Evolutionary conservation across 441 rosid species (phyloP), one percentile per base, ranked within the genome.

Genomic region (Sinapis alba): DNA sequence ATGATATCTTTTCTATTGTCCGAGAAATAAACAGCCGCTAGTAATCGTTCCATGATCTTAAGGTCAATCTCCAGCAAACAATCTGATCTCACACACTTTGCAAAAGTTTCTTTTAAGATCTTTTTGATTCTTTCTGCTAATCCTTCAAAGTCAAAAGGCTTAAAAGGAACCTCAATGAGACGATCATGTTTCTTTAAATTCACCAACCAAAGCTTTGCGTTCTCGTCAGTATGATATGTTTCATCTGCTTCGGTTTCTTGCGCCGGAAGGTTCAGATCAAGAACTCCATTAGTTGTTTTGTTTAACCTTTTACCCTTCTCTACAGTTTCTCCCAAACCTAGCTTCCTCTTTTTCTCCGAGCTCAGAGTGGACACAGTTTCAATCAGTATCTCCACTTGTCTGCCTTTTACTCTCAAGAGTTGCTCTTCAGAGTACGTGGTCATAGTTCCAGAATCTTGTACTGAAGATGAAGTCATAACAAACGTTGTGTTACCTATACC

Each of bases 221-320:
- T 85, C 24, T 74, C 60, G 24, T 83, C 85, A 63, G 34, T 19
- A 59, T 54, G 51, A 23, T 81, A 73, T 0, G 51, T 66, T 51
- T 71, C 81, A 53, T 43, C 82, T n/a, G n/a, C 34, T 45, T 85
- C 92, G 3, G 59, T 76, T 56, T 82, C 91, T 74, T 92, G 90
- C 1, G 89, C 95, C 0, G 95, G 95, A 77, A 94, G 86, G 80
- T 92, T 90, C 81, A 90, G 79, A 79, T 92, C 95, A 27, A 90
- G 89, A 75, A 79, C 85, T 80, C 79, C 77, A 20, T 71, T 59
- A 57, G 75, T 57, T 24, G 75, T 68, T 81, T 59, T 83, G 67
- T 89, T 79, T 10, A 84, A 81, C 62, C 92, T 77, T 72, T 89
- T 90, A 7, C 73, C 71, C 23, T 32, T 74, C 68, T 84, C 92